These are phyloP conservation scores for Cadophora gregata DNA, from an alignment of 2,329 filamentous ascomycete genomes.

Conservation along the genomic window DNA sequence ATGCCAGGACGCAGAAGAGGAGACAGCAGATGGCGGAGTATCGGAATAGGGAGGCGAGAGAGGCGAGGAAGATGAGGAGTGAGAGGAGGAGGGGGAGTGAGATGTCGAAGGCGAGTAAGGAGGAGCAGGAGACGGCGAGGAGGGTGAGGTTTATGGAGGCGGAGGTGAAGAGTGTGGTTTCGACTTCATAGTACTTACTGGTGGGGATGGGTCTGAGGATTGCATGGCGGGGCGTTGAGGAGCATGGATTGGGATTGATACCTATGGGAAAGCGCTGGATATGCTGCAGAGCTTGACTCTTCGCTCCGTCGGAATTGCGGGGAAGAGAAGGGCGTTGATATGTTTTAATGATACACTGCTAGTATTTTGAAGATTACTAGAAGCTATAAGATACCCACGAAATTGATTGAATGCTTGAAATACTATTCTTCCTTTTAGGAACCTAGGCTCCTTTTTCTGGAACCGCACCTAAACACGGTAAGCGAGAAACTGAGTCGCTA, in stretches of 20 bases:
- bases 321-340: too few species aligned
- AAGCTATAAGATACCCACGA: too few species aligned
- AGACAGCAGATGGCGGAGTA: slow-evolving; percentile 68
- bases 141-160: slow-evolving; percentile 42
- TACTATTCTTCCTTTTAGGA: too few species aligned
- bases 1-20: slow-evolving; percentile 61
- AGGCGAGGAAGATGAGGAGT: slow-evolving; percentile 62
- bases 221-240: not conserved
- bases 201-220: not conserved
- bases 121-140: slow-evolving; percentile 36
- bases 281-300: slow-evolving; percentile 6
- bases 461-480: too few species aligned
- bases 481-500: too few species aligned
- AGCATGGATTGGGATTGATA: not conserved
- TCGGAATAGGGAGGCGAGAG: slow-evolving; percentile 63
- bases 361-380: too few species aligned
- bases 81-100: slow-evolving; percentile 52
- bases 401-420: too few species aligned
- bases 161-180: slow-evolving; percentile 29
- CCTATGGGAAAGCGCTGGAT: not conserved
- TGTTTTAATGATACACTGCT: too few species aligned
- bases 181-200: slow-evolving; percentile 22
- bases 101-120: slow-evolving; percentile 21
- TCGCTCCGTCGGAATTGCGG: not conserved
- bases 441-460: too few species aligned